A percentile compares a stretch with the other conserved stretches of the same genome.
Conservation (phyloP, 192 early-diverging fungal genomes). For the Backusella luteola region DNA sequence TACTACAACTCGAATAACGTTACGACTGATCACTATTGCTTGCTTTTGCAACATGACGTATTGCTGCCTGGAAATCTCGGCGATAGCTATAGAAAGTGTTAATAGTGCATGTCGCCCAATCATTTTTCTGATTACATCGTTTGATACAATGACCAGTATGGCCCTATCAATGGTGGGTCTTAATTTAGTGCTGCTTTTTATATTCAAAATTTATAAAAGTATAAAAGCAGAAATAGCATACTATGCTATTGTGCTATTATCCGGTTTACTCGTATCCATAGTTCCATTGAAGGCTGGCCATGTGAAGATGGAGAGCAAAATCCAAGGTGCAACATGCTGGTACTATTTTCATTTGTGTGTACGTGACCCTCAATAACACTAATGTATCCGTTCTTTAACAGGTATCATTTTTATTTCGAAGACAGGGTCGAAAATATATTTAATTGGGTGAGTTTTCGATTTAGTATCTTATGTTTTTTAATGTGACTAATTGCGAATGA, state of each 20-base stretch:
- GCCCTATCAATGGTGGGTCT: background rate
- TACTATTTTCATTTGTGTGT: background rate
- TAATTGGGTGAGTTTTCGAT: background rate
- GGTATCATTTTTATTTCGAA: constrained; percentile 7
- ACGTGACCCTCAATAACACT: background rate
- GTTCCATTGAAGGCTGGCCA: background rate
- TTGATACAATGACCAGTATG: background rate
- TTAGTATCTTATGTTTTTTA: background rate
- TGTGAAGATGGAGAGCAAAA: background rate
- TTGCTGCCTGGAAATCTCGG: background rate
- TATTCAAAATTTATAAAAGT: constrained; percentile 1
- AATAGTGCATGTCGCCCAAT: background rate
- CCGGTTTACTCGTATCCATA: background rate
- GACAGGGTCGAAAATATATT: background rate
- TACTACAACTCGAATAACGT: background rate
- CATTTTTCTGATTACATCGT: background rate
- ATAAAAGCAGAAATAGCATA: background rate
- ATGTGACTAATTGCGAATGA: background rate
- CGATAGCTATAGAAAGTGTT: background rate
- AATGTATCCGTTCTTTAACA: background rate
- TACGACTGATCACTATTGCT: background rate
- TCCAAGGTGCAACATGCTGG: background rate
- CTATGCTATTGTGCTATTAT: background rate
- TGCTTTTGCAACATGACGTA: background rate
- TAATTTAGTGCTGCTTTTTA: background rate